phyloP scores from a whole-genome alignment of 2,329 filamentous ascomycete genomes.

The Lachnellula subtilissima region DNA sequence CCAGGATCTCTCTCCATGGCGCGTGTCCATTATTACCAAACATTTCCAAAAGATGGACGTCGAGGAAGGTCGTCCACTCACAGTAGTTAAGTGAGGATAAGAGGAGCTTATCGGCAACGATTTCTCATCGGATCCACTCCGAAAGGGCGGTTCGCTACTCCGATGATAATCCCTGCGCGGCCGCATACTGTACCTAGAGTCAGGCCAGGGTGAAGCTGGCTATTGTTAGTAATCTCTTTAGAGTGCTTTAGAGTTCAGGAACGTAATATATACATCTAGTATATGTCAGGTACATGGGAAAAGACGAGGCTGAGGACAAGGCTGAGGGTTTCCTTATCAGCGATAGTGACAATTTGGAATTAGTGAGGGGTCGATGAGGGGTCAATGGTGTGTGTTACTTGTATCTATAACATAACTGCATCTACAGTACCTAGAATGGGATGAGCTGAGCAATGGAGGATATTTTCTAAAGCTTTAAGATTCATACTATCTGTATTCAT shows the following conservation, averaged over 20 bases:
- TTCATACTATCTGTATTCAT: too few relatives aligned
- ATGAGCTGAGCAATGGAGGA: too few relatives aligned
- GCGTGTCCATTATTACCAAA: too few relatives aligned
- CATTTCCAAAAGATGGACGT: too few relatives aligned
- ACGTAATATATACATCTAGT: too few relatives aligned
- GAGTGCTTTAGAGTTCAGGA: too few relatives aligned
- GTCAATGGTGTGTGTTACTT: neutral
- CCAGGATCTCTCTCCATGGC: neutral
- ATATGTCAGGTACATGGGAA: neutral
- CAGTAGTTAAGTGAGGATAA: neutral
- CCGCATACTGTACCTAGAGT: neutral
- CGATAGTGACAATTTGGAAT: conserved; percentile 9
- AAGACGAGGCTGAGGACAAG: neutral
- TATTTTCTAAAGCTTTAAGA: neutral
- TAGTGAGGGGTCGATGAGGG: neutral
- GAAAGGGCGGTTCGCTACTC: conserved; percentile 1
- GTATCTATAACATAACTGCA: neutral
- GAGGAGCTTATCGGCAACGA: neutral
- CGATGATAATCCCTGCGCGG: neutral
- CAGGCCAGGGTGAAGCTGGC: neutral
- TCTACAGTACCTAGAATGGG: too few relatives aligned
- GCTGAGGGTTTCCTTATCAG: conserved; percentile 1
- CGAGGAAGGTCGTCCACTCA: too few relatives aligned
- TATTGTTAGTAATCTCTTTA: too few relatives aligned
- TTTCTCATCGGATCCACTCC: neutral